phyloP scores from a whole-genome alignment of 176 grass and related monocot genomes.

The Microstegium vimineum region DNA sequence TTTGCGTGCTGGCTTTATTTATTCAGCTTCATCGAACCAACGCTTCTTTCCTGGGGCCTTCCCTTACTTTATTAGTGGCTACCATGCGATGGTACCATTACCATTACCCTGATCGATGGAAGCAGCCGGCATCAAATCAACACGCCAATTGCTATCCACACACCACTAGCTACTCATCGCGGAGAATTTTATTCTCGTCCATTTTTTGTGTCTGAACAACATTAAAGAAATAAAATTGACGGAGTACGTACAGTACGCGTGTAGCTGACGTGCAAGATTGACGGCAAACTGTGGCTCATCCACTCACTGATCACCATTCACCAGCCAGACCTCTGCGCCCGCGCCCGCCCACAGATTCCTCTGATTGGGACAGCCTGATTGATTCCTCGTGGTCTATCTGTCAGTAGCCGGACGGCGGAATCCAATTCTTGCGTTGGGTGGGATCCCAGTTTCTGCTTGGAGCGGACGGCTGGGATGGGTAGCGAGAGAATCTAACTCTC shows the following conservation, averaged over 20 bases:
- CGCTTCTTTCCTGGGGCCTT: slow-evolving; percentile 5
- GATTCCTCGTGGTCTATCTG: slow-evolving; percentile 22
- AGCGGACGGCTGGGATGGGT: background rate
- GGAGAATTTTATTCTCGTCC: too few species aligned
- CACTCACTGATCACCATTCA: too few species aligned
- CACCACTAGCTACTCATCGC: slow-evolving; percentile 8
- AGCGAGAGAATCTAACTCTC: background rate
- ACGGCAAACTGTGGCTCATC: background rate
- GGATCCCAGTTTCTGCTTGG: background rate
- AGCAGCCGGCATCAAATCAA: slow-evolving; percentile 33
- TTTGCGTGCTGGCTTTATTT: slow-evolving; percentile 43
- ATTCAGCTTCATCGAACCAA: slow-evolving; percentile 19
- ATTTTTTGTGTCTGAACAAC: background rate
- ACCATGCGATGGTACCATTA: background rate
- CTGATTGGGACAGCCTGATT: slow-evolving; percentile 7
- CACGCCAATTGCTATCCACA: slow-evolving; percentile 31
- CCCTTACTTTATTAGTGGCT: slow-evolving; percentile 30
- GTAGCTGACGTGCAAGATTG: background rate
- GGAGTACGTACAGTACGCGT: slow-evolving; percentile 12
- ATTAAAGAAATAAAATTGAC: slow-evolving; percentile 14
- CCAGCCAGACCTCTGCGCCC: background rate
- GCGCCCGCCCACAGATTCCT: slow-evolving; percentile 15
- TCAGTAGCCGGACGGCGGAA: slow-evolving; percentile 19
- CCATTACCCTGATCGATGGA: slow-evolving; percentile 22
- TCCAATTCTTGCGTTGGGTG: slow-evolving; percentile 30